Conservation (phyloP, 2,329 filamentous ascomycete genomes). For the Sporothrix sp. region DNA sequence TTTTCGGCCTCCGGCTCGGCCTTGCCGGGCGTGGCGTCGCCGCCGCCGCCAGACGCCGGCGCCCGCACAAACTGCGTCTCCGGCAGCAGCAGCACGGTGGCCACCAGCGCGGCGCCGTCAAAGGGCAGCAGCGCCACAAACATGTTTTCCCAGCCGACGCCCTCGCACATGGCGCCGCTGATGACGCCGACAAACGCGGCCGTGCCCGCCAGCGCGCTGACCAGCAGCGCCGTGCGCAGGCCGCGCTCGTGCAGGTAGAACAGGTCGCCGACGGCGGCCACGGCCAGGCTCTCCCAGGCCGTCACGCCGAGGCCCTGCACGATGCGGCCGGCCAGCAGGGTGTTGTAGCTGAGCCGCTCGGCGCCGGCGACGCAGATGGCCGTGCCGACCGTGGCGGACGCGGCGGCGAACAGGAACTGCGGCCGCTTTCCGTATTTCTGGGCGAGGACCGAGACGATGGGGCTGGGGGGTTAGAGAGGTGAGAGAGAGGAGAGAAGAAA, state of each 20-base stretch:
- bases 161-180: constrained; percentile 22
- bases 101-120: constrained; percentile 20
- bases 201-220: constrained; percentile 24
- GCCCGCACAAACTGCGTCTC: constrained; percentile 21
- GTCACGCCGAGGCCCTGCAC: constrained; percentile 26
- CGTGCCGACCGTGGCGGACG: constrained; percentile 23
- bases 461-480: neutral
- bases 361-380: constrained; percentile 23
- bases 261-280: constrained; percentile 26
- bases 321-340: constrained; percentile 25
- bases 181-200: constrained; percentile 24
- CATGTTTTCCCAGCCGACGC: constrained; percentile 22
- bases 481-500: too few relatives aligned
- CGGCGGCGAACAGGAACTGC: constrained; percentile 25
- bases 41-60: too few relatives aligned
- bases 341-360: constrained; percentile 20
- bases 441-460: constrained; percentile 25
- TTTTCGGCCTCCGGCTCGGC: too few relatives aligned
- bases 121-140: constrained; percentile 25
- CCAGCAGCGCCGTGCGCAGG: constrained; percentile 23
- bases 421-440: constrained; percentile 28
- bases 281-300: constrained; percentile 25
- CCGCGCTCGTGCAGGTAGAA: constrained; percentile 26
- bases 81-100: constrained; percentile 22
- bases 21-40: too few relatives aligned